Conservation (phyloP, 495 filamentous ascomycete genomes). For the Penicillium verhagenii region DNA sequence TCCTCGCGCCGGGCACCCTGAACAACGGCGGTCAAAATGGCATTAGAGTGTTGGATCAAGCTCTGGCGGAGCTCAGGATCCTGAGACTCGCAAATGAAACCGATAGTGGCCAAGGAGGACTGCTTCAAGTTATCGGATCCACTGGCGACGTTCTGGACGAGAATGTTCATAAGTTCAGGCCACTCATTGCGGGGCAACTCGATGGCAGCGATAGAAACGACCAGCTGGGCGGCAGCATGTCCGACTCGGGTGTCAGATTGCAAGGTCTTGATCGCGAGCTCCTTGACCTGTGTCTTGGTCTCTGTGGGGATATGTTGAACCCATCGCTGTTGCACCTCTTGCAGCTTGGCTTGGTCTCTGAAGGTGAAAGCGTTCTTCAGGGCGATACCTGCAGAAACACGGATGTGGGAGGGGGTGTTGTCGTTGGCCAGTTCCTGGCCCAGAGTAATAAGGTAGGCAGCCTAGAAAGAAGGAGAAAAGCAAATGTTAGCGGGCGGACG, state of each 20-base stretch:
- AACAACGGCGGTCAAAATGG: constrained; percentile 95
- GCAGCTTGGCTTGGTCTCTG: constrained; percentile 81
- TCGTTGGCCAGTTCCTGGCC: constrained; percentile 93
- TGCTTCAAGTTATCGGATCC: constrained; percentile 87
- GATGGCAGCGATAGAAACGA: constrained; percentile 90
- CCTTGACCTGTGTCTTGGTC: constrained; percentile 83
- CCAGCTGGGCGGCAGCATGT: constrained; percentile 87
- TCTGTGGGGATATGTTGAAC: constrained; percentile 70
- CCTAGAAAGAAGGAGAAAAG: constrained; percentile 47
- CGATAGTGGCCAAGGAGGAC: constrained; percentile 88
- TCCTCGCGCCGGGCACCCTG: constrained; percentile 97
- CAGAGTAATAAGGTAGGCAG: constrained; percentile 85
- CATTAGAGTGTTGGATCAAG: constrained; percentile 85
- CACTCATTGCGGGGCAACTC: constrained; percentile 92
- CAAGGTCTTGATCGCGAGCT: constrained; percentile 81
- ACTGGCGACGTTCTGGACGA: constrained; percentile 88
- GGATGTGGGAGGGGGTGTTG: constrained; percentile 72
- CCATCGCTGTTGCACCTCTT: constrained; percentile 90
- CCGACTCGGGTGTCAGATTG: constrained; percentile 77
- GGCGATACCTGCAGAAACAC: constrained; percentile 90
- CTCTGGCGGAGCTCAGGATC: constrained; percentile 81
- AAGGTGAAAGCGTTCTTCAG: constrained; percentile 96
- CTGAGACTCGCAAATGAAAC: constrained; percentile 96
- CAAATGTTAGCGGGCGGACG: constrained; percentile 1
- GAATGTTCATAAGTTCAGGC: constrained; percentile 85